Percentiles rank a stretch among this genome's conserved stretches.
These are phyloP conservation scores for Stagonosporopsis tanaceti DNA, from an alignment of 2,329 filamentous ascomycete genomes.

Conservation along the genomic window DNA sequence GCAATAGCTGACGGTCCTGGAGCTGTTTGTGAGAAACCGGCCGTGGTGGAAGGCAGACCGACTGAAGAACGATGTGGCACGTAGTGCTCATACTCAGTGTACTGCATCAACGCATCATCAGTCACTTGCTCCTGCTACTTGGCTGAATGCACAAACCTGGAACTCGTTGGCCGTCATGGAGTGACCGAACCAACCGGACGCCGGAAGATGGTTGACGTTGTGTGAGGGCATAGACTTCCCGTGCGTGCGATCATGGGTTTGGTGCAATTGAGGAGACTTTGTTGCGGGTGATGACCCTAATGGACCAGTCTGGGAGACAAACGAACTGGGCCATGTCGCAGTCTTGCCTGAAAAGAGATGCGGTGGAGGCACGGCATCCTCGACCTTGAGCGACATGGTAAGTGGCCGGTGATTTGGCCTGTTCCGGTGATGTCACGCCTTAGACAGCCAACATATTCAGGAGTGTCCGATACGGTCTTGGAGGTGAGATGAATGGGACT, in stretches of 20 bases:
- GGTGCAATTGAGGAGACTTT: slow-evolving; percentile 46
- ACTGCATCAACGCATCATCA: slow-evolving; percentile 17
- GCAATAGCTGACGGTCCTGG: slow-evolving; percentile 30
- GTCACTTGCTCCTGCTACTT: background rate
- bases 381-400: slow-evolving; percentile 46
- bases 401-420: slow-evolving; percentile 22
- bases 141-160: slow-evolving; percentile 7
- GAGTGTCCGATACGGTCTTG: slow-evolving; percentile 2
- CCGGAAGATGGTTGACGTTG: slow-evolving; percentile 31
- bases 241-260: slow-evolving; percentile 39
- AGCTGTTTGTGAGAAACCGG: slow-evolving; percentile 34
- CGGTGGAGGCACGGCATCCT: slow-evolving; percentile 46
- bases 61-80: slow-evolving; percentile 43
- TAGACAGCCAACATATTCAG: slow-evolving; percentile 24
- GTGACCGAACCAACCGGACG: slow-evolving; percentile 43
- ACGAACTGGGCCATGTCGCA: slow-evolving; percentile 40
- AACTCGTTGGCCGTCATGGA: slow-evolving; percentile 40
- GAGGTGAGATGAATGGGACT: slow-evolving; percentile 9
- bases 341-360: slow-evolving; percentile 41
- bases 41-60: slow-evolving; percentile 30
- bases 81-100: slow-evolving; percentile 43
- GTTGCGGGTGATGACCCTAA: slow-evolving; percentile 38
- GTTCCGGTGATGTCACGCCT: slow-evolving; percentile 25
- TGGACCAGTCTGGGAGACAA: slow-evolving; percentile 36
- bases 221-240: slow-evolving; percentile 40